Evolutionary conservation across 2,329 filamentous ascomycete species (phyloP).

Genomic region (Sarocladiaceae sp.): DNA sequence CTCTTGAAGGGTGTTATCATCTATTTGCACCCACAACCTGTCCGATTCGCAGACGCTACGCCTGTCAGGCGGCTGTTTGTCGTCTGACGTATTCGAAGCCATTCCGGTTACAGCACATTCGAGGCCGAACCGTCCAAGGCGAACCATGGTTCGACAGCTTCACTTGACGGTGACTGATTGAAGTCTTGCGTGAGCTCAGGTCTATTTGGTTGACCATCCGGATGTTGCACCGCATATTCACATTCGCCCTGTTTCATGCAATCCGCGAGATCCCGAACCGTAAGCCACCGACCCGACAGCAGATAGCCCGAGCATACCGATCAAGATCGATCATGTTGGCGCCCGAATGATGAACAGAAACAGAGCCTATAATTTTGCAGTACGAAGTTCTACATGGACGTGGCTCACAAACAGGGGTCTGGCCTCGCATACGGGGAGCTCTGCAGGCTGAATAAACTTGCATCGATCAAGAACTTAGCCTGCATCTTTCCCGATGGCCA

Average conservation of each 20-base stretch:
- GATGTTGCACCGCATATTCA: neutral
- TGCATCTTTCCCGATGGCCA: no score
- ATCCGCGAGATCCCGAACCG: slow-evolving; percentile 1
- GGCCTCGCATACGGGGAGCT: neutral
- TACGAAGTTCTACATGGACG: neutral
- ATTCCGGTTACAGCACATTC: slow-evolving; percentile 4
- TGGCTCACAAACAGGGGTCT: neutral
- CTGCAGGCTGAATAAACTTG: slow-evolving; percentile 6
- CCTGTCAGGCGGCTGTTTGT: no score
- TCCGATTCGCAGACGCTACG: no score
- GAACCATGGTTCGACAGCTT: slow-evolving; percentile 9
- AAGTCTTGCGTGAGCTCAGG: no score
- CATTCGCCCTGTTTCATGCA: neutral
- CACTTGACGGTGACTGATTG: no score
- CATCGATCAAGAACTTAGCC: no score
- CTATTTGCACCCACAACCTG: neutral
- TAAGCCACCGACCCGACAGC: neutral
- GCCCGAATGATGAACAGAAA: neutral
- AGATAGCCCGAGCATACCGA: neutral
- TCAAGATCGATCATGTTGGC: slow-evolving; percentile 7
- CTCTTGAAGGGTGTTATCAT: slow-evolving; percentile 3
- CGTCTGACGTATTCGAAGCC: neutral
- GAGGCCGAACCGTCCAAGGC: neutral
- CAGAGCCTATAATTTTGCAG: neutral
- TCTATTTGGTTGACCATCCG: neutral